Evolutionary conservation across 2,329 filamentous ascomycete genomes (phyloP).

Genomic region (Fusarium tupiense): DNA sequence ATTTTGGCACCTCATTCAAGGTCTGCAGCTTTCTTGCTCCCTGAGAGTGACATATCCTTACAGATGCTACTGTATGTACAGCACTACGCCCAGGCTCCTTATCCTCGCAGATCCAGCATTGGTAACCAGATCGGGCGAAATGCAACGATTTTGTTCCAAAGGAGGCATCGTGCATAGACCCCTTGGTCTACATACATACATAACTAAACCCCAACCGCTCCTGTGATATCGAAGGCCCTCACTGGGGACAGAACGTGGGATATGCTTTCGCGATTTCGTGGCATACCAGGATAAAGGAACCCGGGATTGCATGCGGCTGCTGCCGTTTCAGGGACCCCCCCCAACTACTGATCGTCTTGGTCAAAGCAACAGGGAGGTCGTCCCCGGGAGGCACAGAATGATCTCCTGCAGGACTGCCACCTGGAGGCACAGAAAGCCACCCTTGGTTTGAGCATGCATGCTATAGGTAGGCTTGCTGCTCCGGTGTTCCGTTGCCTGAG

Average conservation of each 20-base stretch:
- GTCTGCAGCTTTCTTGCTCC: neutral
- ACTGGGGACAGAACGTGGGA: neutral
- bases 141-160: constrained; percentile 5
- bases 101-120: constrained; percentile 1
- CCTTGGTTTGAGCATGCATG: constrained; percentile 23
- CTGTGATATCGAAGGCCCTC: neutral
- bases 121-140: constrained; percentile 1
- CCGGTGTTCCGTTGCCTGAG: constrained; percentile 18
- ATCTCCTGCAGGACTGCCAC: constrained; percentile 34
- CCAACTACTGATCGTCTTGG: constrained; percentile 32
- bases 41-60: neutral
- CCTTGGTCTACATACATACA: neutral
- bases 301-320: constrained; percentile 37
- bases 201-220: neutral
- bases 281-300: constrained; percentile 1
- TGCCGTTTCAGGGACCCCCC: constrained; percentile 32
- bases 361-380: constrained; percentile 16
- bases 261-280: neutral
- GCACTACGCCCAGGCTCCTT: neutral
- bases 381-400: constrained; percentile 31
- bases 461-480: constrained; percentile 5
- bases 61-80: constrained; percentile 6
- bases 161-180: constrained; percentile 5
- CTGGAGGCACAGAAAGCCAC: constrained; percentile 6
- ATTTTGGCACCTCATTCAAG: neutral